phyloP scores from a whole-genome alignment of 1,284 basidiomycete species.

The Wallemia mellicola region DNA sequence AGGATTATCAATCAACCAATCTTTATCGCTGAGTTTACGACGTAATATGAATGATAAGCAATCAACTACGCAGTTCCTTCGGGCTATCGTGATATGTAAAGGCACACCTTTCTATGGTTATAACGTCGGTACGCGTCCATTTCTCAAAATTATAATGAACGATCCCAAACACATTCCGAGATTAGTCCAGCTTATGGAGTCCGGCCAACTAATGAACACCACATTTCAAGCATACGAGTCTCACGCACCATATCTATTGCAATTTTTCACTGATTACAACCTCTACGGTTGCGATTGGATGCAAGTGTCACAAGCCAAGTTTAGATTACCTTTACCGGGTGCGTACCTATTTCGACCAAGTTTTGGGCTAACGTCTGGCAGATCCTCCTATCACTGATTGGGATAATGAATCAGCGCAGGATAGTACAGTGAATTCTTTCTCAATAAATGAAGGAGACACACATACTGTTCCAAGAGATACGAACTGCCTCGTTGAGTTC shows the following conservation, averaged over 20 bases:
- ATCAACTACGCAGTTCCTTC: constrained; percentile 27
- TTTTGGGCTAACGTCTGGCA: too few species aligned
- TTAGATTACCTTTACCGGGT: constrained; percentile 21
- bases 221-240: constrained; percentile 58
- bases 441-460: neutral
- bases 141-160: constrained; percentile 54
- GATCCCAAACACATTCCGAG: constrained; percentile 40
- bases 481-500: constrained; percentile 48
- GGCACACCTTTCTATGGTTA: constrained; percentile 92
- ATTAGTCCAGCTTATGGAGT: constrained; percentile 40
- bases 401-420: neutral
- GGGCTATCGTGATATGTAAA: constrained; percentile 56
- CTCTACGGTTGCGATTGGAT: constrained; percentile 82
- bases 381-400: neutral
- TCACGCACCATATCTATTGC: constrained; percentile 61
- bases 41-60: constrained; percentile 25
- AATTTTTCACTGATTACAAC: constrained; percentile 87
- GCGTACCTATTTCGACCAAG: constrained; percentile 5
- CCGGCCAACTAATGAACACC: constrained; percentile 46
- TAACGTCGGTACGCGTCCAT: constrained; percentile 54
- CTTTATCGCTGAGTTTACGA: constrained; percentile 38
- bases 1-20: constrained; percentile 40
- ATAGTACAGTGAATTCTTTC: neutral
- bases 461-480: constrained; percentile 19
- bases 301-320: constrained; percentile 24